Evolutionary conservation across 495 filamentous ascomycete species (phyloP).

Genomic region (Penicillium pulvis): DNA sequence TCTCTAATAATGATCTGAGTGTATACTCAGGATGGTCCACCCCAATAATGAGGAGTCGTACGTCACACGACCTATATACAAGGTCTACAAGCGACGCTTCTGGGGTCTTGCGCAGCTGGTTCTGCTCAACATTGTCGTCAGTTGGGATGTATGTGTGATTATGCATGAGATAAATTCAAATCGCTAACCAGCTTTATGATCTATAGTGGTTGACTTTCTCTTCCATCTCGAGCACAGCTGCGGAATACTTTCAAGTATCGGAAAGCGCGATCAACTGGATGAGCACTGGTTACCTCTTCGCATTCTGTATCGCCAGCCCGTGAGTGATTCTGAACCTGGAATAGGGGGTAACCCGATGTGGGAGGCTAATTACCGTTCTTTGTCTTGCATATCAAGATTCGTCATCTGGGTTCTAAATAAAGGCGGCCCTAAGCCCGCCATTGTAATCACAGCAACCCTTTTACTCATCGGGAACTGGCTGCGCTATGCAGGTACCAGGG

Average conservation of each 20-base stretch:
- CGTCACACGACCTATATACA: constrained; percentile 51
- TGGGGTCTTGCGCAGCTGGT: constrained; percentile 84
- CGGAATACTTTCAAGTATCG: constrained; percentile 72
- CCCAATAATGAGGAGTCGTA: constrained; percentile 4
- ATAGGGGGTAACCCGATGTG: not conserved
- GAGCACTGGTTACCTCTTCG: constrained; percentile 81
- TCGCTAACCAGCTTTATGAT: constrained; percentile 7
- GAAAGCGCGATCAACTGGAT: constrained; percentile 90
- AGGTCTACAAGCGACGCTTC: constrained; percentile 87
- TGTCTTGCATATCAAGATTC: constrained; percentile 37
- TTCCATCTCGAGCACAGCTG: constrained; percentile 74
- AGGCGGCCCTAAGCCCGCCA: constrained; percentile 76
- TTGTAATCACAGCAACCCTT: constrained; percentile 71
- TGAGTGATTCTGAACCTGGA: constrained; percentile 35
- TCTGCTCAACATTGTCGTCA: constrained; percentile 87
- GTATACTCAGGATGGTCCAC: not conserved
- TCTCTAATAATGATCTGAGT: not conserved
- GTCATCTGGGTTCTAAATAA: constrained; percentile 78
- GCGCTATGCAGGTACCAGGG: constrained; percentile 77
- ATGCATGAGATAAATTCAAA: not conserved
- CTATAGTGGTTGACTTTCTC: constrained; percentile 89
- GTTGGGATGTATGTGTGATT: constrained; percentile 79
- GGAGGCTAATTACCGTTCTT: not conserved
- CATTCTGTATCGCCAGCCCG: constrained; percentile 75
- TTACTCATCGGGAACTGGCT: constrained; percentile 89